Evolutionary conservation across 352 stramenopile genomes (phyloP).

Genomic region (Hyaloperonospora arabidopsidis): DNA sequence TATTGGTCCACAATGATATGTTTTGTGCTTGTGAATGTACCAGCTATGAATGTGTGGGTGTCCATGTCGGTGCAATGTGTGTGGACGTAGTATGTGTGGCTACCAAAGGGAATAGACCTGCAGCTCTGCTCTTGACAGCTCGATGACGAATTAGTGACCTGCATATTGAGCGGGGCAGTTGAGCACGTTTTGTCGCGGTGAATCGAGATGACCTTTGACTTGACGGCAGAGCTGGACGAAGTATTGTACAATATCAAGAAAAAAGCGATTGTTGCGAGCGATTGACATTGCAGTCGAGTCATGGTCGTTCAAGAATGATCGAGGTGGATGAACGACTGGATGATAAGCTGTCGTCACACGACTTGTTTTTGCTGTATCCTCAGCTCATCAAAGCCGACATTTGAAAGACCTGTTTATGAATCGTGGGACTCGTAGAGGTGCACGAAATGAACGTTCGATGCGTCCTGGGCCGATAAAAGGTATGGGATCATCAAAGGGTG

Average conservation of each 20-base stretch:
- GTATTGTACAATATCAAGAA: constrained; percentile 4
- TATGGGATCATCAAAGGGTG: constrained; percentile 13
- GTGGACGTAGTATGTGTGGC: constrained; percentile 20
- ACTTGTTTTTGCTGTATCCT: not conserved
- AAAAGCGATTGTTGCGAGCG: constrained; percentile 6
- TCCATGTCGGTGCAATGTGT: constrained; percentile 8
- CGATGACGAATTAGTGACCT: constrained; percentile 14
- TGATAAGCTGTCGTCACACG: too few species aligned
- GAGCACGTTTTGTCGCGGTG: constrained; percentile 18
- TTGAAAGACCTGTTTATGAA: constrained; percentile 19
- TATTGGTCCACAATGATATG: constrained; percentile 28
- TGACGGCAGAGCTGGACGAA: not conserved
- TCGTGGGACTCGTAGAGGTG: constrained; percentile 10
- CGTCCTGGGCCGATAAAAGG: constrained; percentile 1
- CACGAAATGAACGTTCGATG: constrained; percentile 9
- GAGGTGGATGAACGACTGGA: not conserved
- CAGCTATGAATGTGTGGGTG: constrained; percentile 8
- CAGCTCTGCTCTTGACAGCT: constrained; percentile 17
- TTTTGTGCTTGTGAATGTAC: constrained; percentile 10
- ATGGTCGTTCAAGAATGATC: constrained; percentile 27
- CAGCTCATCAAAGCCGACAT: constrained; percentile 11
- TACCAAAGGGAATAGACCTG: constrained; percentile 11
- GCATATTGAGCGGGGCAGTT: constrained; percentile 14
- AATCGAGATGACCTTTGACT: constrained; percentile 13
- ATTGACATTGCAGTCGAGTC: constrained; percentile 9